Conservation (phyloP, 2,329 filamentous ascomycete species). For the Didymellaceae sp. region DNA sequence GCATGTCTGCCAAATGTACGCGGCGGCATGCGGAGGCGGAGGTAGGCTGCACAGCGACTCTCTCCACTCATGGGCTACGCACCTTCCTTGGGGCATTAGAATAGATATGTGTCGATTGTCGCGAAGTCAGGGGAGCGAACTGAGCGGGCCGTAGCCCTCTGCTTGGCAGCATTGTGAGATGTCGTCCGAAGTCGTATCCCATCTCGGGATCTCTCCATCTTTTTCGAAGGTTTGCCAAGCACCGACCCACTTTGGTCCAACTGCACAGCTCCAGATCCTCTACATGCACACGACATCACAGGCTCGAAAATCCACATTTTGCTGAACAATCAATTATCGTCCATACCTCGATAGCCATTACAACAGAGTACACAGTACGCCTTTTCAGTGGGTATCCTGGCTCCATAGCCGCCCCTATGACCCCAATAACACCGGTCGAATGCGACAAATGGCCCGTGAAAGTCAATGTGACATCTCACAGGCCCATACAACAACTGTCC, state of each 20-base stretch:
- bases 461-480: not conserved
- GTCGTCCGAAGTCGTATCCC: conserved; percentile 33
- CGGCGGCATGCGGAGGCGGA: conserved; percentile 15
- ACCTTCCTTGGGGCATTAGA: conserved; percentile 43
- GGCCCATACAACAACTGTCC: conserved; percentile 1
- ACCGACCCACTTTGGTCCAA: conserved; percentile 19
- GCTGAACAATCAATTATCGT: conserved; percentile 2
- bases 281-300: not conserved
- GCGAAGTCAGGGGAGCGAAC: conserved; percentile 30
- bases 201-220: conserved; percentile 25
- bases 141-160: conserved; percentile 53
- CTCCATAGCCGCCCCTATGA: conserved; percentile 5
- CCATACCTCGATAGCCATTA: conserved; percentile 19
- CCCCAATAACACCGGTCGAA: conserved; percentile 14
- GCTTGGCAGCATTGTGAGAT: conserved; percentile 55
- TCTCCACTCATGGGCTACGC: conserved; percentile 20
- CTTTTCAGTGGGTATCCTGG: conserved; percentile 31
- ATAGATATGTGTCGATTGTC: conserved; percentile 29
- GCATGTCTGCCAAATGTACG: conserved; percentile 1
- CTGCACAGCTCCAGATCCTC: conserved; percentile 7
- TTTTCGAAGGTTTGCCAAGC: conserved; percentile 34
- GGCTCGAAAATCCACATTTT: not conserved
- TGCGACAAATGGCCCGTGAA: conserved; percentile 5
- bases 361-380: conserved; percentile 17
- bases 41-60: not conserved